Evolutionary conservation across 2,329 filamentous ascomycete species (phyloP).

Genomic region (Cercospora brassicicola): DNA sequence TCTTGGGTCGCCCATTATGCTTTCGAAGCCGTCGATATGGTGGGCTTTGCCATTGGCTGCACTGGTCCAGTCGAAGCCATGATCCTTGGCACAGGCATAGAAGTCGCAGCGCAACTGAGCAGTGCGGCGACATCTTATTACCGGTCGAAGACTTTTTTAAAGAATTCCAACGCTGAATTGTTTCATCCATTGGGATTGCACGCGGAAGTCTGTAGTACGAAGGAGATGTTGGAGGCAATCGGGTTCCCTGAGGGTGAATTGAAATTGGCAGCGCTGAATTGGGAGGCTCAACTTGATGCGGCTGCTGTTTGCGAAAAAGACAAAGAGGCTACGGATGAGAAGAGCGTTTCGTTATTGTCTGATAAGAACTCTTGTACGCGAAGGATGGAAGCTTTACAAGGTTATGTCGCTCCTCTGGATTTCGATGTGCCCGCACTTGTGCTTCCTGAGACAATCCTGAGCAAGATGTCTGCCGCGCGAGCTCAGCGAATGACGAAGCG

Average conservation of each 20-base stretch:
- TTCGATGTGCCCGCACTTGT: conserved; percentile 25
- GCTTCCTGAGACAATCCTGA: conserved; percentile 20
- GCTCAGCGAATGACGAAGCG: conserved; percentile 26
- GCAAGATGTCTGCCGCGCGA: conserved; percentile 23
- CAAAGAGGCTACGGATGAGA: no score
- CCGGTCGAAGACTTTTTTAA: conserved; percentile 13
- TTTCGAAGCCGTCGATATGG: conserved; percentile 30
- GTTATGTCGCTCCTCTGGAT: conserved; percentile 27
- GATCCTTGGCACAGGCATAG: conserved; percentile 26
- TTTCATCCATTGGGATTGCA: conserved; percentile 15
- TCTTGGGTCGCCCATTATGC: conserved; percentile 33
- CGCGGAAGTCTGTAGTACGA: background rate
- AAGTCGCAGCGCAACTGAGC: conserved; percentile 19
- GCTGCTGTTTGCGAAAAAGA: no score
- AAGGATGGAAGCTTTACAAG: conserved; percentile 24
- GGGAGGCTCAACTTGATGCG: background rate
- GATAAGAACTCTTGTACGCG: conserved; percentile 26
- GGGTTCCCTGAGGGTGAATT: background rate
- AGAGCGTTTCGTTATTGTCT: background rate
- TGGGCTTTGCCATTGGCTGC: conserved; percentile 26
- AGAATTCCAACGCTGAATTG: conserved; percentile 8
- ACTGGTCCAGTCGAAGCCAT: conserved; percentile 27
- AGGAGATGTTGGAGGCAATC: conserved; percentile 17
- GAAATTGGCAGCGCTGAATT: background rate
- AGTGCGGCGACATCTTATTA: conserved; percentile 16